A percentile compares a stretch with the other conserved stretches of the same genome.
phyloP scores from a whole-genome alignment of 106 monocot genomes.

The Apostasia ramifera region DNA sequence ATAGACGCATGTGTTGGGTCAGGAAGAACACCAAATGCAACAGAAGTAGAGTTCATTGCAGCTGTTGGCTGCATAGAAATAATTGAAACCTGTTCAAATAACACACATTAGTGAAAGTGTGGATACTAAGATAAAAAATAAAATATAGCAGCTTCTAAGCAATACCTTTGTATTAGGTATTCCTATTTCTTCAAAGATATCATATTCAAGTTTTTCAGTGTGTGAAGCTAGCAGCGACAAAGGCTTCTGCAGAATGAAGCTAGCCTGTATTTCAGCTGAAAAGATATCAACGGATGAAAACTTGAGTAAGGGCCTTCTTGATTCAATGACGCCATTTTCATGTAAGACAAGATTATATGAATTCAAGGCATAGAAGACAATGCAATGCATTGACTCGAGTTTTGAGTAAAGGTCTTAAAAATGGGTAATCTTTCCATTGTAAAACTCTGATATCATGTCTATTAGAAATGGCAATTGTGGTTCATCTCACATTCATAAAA shows the following conservation, averaged over 20 bases:
- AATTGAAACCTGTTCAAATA: conserved; percentile 47
- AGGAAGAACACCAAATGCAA: conserved; percentile 56
- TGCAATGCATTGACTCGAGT: too few relatives aligned
- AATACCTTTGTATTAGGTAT: conserved; percentile 50
- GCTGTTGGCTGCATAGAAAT: conserved; percentile 39
- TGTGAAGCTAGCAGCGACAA: conserved; percentile 23
- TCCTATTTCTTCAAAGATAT: conserved; percentile 59
- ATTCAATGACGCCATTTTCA: background rate
- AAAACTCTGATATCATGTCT: too few relatives aligned
- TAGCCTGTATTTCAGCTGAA: conserved; percentile 62
- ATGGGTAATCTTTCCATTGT: too few relatives aligned
- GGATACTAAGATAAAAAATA: background rate
- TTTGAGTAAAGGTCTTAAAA: too few relatives aligned
- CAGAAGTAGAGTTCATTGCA: conserved; percentile 38
- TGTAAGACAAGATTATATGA: too few relatives aligned
- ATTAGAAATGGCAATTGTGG: background rate
- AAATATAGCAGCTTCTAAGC: background rate
- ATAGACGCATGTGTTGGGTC: conserved; percentile 31
- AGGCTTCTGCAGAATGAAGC: conserved; percentile 41
- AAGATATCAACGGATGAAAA: conserved; percentile 2
- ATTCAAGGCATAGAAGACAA: too few relatives aligned
- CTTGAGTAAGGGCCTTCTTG: background rate
- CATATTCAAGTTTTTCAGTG: conserved; percentile 35
- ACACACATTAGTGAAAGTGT: background rate
- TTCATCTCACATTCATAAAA: too few relatives aligned